Evolutionary conservation across 2,329 filamentous ascomycete genomes (phyloP).

Genomic region (Thelonectria rubi): DNA sequence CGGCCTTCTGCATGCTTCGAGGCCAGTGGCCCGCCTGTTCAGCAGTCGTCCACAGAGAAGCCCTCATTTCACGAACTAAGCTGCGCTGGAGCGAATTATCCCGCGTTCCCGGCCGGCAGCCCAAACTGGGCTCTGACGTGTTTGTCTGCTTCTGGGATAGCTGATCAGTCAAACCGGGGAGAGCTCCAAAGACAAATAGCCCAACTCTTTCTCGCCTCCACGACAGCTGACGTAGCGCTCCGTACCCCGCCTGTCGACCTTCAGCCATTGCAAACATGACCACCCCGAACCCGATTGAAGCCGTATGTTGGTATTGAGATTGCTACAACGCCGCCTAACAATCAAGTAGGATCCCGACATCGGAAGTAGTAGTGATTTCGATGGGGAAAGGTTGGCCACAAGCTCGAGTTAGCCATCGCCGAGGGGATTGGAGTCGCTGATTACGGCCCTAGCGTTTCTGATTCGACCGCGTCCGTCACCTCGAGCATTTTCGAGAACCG

Average conservation of each 20-base stretch:
- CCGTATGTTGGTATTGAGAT: slow-evolving; percentile 12
- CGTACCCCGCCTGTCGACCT: not conserved
- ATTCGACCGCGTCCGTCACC: slow-evolving; percentile 34
- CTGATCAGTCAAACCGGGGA: not conserved
- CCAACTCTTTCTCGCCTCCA: not conserved
- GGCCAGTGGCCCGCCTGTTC: not conserved
- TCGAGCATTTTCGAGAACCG: slow-evolving; percentile 38
- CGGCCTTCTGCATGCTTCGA: not conserved
- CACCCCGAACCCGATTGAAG: slow-evolving; percentile 4
- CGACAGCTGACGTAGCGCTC: not conserved
- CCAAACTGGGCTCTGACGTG: not conserved
- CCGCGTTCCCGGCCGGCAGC: not conserved
- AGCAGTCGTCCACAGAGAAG: not conserved
- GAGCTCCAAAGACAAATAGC: not conserved
- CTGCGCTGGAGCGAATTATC: not conserved
- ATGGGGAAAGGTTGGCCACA: slow-evolving; percentile 16
- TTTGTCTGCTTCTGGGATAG: not conserved
- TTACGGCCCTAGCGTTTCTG: slow-evolving; percentile 11
- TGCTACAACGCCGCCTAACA: not conserved
- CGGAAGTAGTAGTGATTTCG: slow-evolving; percentile 23
- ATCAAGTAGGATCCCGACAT: slow-evolving; percentile 24
- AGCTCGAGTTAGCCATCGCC: no score
- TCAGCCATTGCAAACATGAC: not conserved
- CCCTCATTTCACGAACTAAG: not conserved
- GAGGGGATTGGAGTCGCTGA: slow-evolving; percentile 9